Percentiles rank a stretch among this genome's conserved stretches.
phyloP scores from a whole-genome alignment of 768 basidiomycete genomes.

The Russula compacta region DNA sequence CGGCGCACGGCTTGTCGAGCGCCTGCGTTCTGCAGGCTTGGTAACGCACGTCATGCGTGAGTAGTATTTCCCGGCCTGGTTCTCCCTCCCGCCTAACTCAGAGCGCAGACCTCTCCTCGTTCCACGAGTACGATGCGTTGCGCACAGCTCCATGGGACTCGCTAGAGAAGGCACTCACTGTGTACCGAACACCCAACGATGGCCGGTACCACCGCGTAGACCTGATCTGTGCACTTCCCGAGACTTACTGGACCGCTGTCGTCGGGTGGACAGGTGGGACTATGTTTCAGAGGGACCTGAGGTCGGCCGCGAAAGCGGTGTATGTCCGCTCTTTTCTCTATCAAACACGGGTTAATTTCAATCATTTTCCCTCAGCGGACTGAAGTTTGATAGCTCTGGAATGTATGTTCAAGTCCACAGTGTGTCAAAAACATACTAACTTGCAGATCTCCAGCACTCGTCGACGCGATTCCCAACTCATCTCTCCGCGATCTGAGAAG shows the following conservation, averaged over 20 bases:
- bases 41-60: conserved; percentile 81
- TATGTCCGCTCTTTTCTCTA: conserved; percentile 23
- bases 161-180: conserved; percentile 76
- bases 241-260: conserved; percentile 81
- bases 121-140: conserved; percentile 45
- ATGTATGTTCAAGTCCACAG: background rate
- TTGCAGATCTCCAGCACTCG: conserved; percentile 38
- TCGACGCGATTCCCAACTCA: conserved; percentile 50
- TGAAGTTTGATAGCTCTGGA: conserved; percentile 67
- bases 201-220: conserved; percentile 56
- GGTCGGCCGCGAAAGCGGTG: conserved; percentile 62
- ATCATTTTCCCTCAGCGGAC: conserved; percentile 38
- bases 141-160: conserved; percentile 63
- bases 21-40: conserved; percentile 50
- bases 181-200: conserved; percentile 54
- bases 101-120: conserved; percentile 46
- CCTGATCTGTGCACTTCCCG: conserved; percentile 68
- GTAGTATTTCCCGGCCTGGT: conserved; percentile 30
- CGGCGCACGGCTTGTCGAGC: conserved; percentile 47
- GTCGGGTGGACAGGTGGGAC: conserved; percentile 90
- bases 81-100: background rate
- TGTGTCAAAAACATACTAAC: background rate
- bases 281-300: conserved; percentile 82
- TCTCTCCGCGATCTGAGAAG: conserved; percentile 54
- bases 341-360: background rate